phyloP scores from a whole-genome alignment of 2,329 filamentous ascomycete genomes.

The Bimuria novae-zelandiae region DNA sequence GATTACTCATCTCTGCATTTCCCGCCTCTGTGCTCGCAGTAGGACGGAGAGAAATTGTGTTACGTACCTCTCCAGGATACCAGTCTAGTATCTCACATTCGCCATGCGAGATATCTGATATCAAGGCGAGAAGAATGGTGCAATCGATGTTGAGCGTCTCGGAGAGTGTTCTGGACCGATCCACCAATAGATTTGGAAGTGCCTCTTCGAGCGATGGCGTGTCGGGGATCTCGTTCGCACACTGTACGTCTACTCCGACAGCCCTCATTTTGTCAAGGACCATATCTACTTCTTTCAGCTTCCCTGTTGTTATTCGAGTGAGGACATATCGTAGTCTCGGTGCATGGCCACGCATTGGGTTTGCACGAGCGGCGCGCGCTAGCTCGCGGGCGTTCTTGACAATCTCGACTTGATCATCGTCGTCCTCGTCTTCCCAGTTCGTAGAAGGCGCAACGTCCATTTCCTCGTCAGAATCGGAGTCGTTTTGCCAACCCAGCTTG shows the following conservation, averaged over 20 bases:
- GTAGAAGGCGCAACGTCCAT: slow-evolving; percentile 26
- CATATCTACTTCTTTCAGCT: slow-evolving; percentile 59
- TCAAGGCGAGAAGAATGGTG: slow-evolving; percentile 72
- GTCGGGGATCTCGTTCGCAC: slow-evolving; percentile 28
- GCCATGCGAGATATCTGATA: slow-evolving; percentile 73
- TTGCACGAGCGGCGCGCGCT: slow-evolving; percentile 59
- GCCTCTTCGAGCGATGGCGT: slow-evolving; percentile 29
- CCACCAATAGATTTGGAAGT: slow-evolving; percentile 43
- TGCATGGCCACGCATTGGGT: slow-evolving; percentile 62
- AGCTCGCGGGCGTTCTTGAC: slow-evolving; percentile 65
- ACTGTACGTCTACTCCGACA: slow-evolving; percentile 50
- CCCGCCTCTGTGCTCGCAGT: too few relatives aligned
- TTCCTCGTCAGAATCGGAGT: slow-evolving; percentile 52
- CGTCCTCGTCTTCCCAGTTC: slow-evolving; percentile 53
- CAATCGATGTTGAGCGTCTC: slow-evolving; percentile 64
- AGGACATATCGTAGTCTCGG: slow-evolving; percentile 65
- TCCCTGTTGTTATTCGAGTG: slow-evolving; percentile 60
- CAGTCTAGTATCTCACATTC: slow-evolving; percentile 53
- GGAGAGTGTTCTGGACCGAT: slow-evolving; percentile 47
- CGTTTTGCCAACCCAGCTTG: slow-evolving; percentile 65
- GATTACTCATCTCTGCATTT: too few relatives aligned
- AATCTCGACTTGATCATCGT: slow-evolving; percentile 59
- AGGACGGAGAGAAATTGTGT: background rate
- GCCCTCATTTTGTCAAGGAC: slow-evolving; percentile 61
- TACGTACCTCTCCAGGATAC: slow-evolving; percentile 11